Evolutionary conservation across 768 basidiomycete genomes (phyloP).

Genomic region (Leucocoprinus birnbaumii): DNA sequence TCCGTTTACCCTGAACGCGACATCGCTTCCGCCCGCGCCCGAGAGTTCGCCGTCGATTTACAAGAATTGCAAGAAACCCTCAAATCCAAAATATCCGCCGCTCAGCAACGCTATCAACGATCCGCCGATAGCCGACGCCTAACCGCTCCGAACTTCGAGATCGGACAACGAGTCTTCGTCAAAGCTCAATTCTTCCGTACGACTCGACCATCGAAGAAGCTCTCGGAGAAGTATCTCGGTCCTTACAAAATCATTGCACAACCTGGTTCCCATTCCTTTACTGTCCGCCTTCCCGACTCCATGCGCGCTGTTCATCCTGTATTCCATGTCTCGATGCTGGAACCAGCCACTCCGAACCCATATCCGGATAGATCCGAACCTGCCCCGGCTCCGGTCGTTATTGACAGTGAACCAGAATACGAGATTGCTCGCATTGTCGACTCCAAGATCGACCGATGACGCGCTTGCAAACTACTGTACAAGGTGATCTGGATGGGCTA

Average conservation of each 20-base stretch:
- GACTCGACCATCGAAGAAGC: too few species aligned
- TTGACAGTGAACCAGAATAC: not conserved
- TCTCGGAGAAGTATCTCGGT: not conserved
- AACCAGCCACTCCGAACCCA: not conserved
- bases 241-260: not conserved
- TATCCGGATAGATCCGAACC: too few species aligned
- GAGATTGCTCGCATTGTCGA: not conserved
- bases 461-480: not conserved
- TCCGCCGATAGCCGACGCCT: too few species aligned
- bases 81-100: not conserved
- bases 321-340: not conserved
- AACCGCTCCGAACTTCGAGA: too few species aligned
- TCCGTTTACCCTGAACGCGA: conserved; percentile 11
- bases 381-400: not conserved
- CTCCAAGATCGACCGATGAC: not conserved
- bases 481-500: not conserved
- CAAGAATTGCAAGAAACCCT: not conserved
- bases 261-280: too few species aligned
- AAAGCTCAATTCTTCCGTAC: too few species aligned
- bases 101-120: not conserved
- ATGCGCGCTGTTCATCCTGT: too few species aligned
- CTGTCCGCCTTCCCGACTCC: too few species aligned
- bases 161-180: too few species aligned
- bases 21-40: not conserved
- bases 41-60: not conserved